These are phyloP conservation scores for Pleodorina starrii DNA, from an alignment of 139 green algal species.

Conservation along the genomic window DNA sequence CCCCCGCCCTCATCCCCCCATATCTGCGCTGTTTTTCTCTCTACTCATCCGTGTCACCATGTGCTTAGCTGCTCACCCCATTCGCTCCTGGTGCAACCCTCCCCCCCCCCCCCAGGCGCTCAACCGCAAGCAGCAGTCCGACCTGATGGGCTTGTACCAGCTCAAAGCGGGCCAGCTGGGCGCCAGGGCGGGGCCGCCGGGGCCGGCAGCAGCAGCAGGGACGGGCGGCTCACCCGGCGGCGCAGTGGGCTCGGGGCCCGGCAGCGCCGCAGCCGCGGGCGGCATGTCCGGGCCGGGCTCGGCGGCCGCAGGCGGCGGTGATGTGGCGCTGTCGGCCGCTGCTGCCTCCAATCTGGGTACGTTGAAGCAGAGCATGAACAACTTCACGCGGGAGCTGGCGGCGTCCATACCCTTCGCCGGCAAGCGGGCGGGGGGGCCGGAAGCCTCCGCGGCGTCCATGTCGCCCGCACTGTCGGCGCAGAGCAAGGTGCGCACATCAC, in stretches of 20 bases:
- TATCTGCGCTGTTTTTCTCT: too few relatives aligned
- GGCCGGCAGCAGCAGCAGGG: not conserved
- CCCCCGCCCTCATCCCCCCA: not conserved
- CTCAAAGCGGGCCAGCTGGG: not conserved
- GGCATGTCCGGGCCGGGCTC: not conserved
- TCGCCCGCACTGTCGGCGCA: not conserved
- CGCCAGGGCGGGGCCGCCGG: not conserved
- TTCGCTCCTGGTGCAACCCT: too few relatives aligned
- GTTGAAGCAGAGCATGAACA: constrained; percentile 61
- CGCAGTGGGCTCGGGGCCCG: not conserved
- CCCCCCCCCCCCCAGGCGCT: constrained; percentile 40
- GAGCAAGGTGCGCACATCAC: not conserved
- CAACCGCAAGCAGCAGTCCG: constrained; percentile 63
- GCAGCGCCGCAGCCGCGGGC: not conserved
- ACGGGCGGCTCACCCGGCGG: not conserved
- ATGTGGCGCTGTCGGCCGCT: not conserved
- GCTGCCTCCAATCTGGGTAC: constrained; percentile 55
- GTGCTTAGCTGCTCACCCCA: too few relatives aligned
- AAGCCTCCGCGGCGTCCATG: not conserved
- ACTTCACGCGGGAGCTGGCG: constrained; percentile 62
- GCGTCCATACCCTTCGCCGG: constrained; percentile 31
- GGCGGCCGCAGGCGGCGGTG: not conserved
- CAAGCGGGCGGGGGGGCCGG: not conserved
- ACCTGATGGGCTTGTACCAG: constrained; percentile 60
- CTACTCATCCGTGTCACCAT: too few relatives aligned